Base-by-base conservation (phyloP, 1,284 basidiomycete species). In the Tylopilus sp. region DNA sequence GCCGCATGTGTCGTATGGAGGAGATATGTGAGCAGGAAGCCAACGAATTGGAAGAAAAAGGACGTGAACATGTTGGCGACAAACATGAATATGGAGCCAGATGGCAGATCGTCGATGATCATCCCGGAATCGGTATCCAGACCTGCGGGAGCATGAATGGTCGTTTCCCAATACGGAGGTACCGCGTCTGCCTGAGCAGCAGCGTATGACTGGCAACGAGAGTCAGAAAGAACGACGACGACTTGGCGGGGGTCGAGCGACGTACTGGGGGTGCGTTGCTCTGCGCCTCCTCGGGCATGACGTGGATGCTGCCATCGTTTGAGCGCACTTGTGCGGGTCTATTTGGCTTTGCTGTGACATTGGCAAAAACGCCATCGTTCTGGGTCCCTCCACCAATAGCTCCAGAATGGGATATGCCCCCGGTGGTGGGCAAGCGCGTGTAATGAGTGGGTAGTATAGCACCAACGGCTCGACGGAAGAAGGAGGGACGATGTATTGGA, bases 101-200 rank as follows among this genome's bases (percentile, higher is more conserved):
- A 80, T 0, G 88, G 86, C 14, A 90, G 79, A 58, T 88, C 83
- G 46, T 88, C 87, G 56, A 90, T 82, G 64, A 90, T 78, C 75
- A 90, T 83, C 61, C 86, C 84, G 7, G 77, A 77, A 56, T 78
- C 77, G 6, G 76, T 73, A 36, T 81, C 78, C 22, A 77, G 55
- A 26, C 76, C 74, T 5, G 76, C 71, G 0, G 88, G 86, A 0
- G 86, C 85, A 54, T 96, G 90, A 15, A 98, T 85, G 0, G 94
- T 95, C 2, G 92, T 98, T 71, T 99, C 96, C 92, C 94, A 98
- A 72, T 99, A 99, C 0, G 94, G 84, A 0, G 96, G 97, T 0
- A 92, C 94, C 0, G 92, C 83, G 67, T 99, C 96, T 10, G 88
- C 85, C 54, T 95, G 88, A 1, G 96, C 96, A 22, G 86, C 81